Base-by-base conservation (phyloP, 2,329 filamentous ascomycete genomes). In the Lachnellula arida region DNA sequence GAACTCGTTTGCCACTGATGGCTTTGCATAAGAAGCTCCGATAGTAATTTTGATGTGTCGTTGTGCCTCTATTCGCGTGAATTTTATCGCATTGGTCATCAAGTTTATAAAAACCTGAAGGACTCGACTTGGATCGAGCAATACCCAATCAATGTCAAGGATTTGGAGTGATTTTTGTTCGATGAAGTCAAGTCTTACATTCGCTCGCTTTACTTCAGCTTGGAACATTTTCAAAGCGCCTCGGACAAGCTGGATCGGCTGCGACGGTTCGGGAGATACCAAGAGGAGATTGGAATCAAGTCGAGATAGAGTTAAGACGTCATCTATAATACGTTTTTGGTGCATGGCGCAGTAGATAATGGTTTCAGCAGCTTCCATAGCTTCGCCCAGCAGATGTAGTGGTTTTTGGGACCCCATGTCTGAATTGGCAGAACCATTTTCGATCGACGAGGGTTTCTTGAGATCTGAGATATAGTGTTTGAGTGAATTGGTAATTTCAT, bases 81-180 rank as follows among this genome's bases (percentile, higher is more conserved):
- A 93, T 65, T 92, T 92, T 70, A 92, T 84, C 0, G 88, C 87
- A 65, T 92, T 92, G 8, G 87, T 89, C 17, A 89, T 81, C 1
- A 92, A 77, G 63, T 92, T 92, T 69, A 93, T 90, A 7, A 92
- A 75, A 1, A 92, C 86, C 68, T 93, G 89, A 48, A 88, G 81
- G 47, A 92, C 82, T 23, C 88, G 79, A 8, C 85, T 87, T 0
- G 88, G 85, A 67, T 93, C 89, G 17, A 91, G 71, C 19, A 79
- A 71, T 4, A 90, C 81, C 76, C 83, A 89, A 23, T 86, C 80
- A 35, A 88, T 74, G 0, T 73, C 73, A 1, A 86, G 73, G 1
- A 77, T 71, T 9, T 74, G 73, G 65, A 86, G 87, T 0, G 85
- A 86, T 19, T 78, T 68, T 62, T 87, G 82, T 15, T 88, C 78